Conservation (phyloP, 1,139 yeast genomes). For the Saccharomyces hybrid region DNA sequence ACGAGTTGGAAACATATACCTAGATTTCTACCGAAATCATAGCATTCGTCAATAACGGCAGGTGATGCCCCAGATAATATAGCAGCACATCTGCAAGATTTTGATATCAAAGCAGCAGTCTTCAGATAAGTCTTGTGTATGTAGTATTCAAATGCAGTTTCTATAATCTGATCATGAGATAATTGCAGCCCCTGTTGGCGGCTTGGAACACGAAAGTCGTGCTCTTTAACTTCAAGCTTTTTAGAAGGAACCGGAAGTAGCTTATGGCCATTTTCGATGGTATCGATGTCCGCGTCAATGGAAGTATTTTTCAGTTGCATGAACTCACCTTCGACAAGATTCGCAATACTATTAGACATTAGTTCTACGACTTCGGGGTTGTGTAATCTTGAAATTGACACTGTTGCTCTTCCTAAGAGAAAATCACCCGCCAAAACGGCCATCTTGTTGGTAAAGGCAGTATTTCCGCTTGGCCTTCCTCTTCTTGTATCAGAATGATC, state of each 20-base stretch:
- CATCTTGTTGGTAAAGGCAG: conserved; percentile 94
- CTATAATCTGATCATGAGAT: conserved; percentile 61
- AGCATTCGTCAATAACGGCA: conserved; percentile 70
- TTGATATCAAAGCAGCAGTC: conserved; percentile 94
- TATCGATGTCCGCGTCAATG: conserved; percentile 38
- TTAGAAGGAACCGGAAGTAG: conserved; percentile 56
- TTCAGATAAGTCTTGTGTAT: conserved; percentile 90
- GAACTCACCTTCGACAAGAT: conserved; percentile 95
- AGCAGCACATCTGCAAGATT: conserved; percentile 89
- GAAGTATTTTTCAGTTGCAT: conserved; percentile 96
- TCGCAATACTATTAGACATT: conserved; percentile 91
- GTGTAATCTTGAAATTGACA: conserved; percentile 83
- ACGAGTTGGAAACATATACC: conserved; percentile 95
- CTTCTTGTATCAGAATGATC: conserved; percentile 88
- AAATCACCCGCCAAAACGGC: conserved; percentile 97
- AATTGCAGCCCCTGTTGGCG: conserved; percentile 35
- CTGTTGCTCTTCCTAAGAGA: conserved; percentile 90
- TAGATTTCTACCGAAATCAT: conserved; percentile 84
- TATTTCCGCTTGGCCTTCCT: conserved; percentile 85
- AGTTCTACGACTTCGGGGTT: conserved; percentile 97
- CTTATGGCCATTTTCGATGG: conserved; percentile 44
- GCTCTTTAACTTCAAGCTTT: conserved; percentile 50
- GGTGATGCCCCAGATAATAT: conserved; percentile 81
- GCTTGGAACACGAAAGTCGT: conserved; percentile 48
- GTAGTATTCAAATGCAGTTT: conserved; percentile 90